A percentile compares a stretch with the other conserved stretches of the same genome.
These are phyloP conservation scores for Spatholobus suberectus DNA, from an alignment of 306 rosid species.

Conservation along the genomic window DNA sequence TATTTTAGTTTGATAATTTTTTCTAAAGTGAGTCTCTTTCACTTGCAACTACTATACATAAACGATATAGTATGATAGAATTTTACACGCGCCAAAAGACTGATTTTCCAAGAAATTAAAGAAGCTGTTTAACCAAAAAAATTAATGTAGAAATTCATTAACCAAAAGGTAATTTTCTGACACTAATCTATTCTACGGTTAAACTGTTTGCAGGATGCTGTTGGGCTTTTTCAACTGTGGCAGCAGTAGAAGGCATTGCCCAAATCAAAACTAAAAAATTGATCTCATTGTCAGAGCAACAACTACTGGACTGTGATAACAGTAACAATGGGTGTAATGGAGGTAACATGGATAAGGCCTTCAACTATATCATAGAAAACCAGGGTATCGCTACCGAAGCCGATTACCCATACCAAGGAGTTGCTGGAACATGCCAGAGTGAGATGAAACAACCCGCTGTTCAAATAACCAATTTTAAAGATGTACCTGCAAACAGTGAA, in stretches of 20 bases:
- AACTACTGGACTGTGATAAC: slow-evolving; percentile 39
- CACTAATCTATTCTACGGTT: no score
- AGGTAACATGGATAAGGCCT: background rate
- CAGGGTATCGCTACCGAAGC: slow-evolving; percentile 22
- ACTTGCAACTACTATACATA: no score
- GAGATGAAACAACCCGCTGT: background rate
- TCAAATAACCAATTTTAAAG: background rate
- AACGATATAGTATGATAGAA: no score
- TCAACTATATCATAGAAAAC: background rate
- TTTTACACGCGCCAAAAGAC: no score
- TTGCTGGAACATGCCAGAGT: background rate
- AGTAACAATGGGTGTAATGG: background rate
- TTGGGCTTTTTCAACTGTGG: slow-evolving; percentile 51
- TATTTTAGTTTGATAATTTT: no score
- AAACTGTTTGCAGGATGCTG: slow-evolving; percentile 45
- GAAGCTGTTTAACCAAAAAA: no score
- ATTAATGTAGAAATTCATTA: no score
- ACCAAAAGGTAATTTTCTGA: no score
- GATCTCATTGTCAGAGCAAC: slow-evolving; percentile 46
- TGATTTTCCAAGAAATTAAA: no score
- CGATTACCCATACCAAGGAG: slow-evolving; percentile 26
- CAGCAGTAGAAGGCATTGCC: slow-evolving; percentile 47
- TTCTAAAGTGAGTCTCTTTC: no score
- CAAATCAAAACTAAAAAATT: slow-evolving; percentile 25
- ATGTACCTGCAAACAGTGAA: background rate